Base-by-base conservation (phyloP, 106 monocot genomes). In the Xerophyta viscosa region DNA sequence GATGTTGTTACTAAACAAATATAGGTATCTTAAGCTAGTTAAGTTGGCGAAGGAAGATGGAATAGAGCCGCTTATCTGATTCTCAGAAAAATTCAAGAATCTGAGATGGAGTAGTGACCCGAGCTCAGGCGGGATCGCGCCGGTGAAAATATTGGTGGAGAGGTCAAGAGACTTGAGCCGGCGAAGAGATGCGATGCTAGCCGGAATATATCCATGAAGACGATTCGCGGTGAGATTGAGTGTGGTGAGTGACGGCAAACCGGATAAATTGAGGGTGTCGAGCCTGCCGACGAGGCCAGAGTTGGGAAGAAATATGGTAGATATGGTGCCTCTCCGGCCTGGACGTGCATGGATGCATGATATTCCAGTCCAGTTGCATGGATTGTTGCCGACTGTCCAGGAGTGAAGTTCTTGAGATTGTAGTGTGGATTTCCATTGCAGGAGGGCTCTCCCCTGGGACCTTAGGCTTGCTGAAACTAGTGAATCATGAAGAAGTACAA, bases 341-440 rank as follows among this genome's bases (percentile, higher is more conserved):
- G 39, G 39, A 15, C 39, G 39, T 39, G 39, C 39, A 39, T 39
- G 39, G 3, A 39, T 39, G 39, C 39, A 39, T 39, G 39, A 12
- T 39, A 39, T 39, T 39, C 39, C 39, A 39, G 3, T 39, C 39
- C 39, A 39, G 39, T 39, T 39, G 39, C 39, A 39, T 39, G 39
- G 39, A 39, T 15, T 39, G 39, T 15, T 39, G 15, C 15, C 15
- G 1, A 39, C 3, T 8, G 39, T 39, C 39, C 39, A 39, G 6
- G 39, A 39, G 15, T 39, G 39, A 1, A 39, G 39, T 39, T 10
- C 1, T 39, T 39, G 39, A 10, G 39, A 10, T 39, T n/a, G n/a
- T n/a, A 39, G 39, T 10, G 39, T 8, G 15, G 1, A 10, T 15
- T 39, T 39, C 39, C 39, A 39, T 39, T 39, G 39, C 10, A 39